Evolutionary conservation across 2,329 filamentous ascomycete genomes (phyloP).

Genomic region (Cadophora gregata): DNA sequence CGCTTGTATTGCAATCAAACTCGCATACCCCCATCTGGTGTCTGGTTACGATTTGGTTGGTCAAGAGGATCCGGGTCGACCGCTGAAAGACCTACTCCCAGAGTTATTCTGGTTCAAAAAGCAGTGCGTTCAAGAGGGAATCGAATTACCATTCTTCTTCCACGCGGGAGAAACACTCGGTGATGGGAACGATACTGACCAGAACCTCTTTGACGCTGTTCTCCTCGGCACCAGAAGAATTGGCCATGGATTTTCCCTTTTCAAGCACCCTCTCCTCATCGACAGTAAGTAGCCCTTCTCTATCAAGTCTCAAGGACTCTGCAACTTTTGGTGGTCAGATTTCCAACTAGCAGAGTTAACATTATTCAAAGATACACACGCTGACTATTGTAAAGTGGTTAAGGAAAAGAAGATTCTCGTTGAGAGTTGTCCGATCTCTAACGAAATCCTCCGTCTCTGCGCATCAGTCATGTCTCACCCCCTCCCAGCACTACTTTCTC

Average conservation of each 20-base stretch:
- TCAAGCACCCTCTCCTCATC: constrained; percentile 88
- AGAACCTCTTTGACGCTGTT: constrained; percentile 88
- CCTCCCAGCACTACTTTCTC: constrained; percentile 81
- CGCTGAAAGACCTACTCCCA: constrained; percentile 78
- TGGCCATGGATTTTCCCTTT: constrained; percentile 86
- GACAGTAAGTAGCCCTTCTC: constrained; percentile 53
- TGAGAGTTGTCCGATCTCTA: constrained; percentile 90
- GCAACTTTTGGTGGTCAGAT: too few species aligned
- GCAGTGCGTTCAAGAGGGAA: constrained; percentile 75
- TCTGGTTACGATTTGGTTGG: constrained; percentile 91
- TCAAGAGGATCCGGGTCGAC: constrained; percentile 80
- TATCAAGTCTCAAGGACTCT: not conserved
- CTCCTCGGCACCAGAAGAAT: constrained; percentile 87
- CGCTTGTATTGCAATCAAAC: constrained; percentile 82
- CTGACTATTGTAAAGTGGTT: constrained; percentile 56
- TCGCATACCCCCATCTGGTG: constrained; percentile 78
- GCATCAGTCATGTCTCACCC: constrained; percentile 79
- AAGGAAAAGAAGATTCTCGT: constrained; percentile 87
- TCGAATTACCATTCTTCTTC: constrained; percentile 94
- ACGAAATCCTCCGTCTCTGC: constrained; percentile 83
- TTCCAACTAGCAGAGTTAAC: too few species aligned
- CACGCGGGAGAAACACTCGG: constrained; percentile 87
- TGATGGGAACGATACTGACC: constrained; percentile 75
- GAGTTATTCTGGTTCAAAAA: constrained; percentile 95
- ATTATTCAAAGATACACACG: not conserved